phyloP scores from a whole-genome alignment of 345 rosid species.

The Psidium guajava region DNA sequence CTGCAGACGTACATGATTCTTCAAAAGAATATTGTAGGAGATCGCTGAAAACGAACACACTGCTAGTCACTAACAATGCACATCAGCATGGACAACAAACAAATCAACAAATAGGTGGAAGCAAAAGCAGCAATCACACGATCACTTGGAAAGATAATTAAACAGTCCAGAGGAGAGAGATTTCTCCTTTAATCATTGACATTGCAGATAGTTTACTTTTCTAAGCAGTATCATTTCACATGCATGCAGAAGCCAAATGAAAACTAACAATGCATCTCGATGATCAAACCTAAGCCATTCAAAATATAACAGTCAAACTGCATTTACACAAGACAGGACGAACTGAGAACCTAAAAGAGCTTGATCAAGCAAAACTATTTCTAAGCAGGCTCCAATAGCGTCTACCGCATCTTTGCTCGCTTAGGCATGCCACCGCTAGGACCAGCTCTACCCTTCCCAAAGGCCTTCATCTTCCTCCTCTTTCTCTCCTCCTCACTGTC shows the following conservation, averaged over 20 bases:
- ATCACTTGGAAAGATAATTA: background rate
- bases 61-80: background rate
- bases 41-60: background rate
- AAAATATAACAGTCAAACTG: background rate
- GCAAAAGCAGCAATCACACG: background rate
- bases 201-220: background rate
- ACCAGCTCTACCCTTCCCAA: constrained; percentile 63
- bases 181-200: background rate
- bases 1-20: background rate
- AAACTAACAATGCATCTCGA: background rate
- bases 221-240: background rate
- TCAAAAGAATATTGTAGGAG: background rate
- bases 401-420: constrained; percentile 19
- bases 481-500: constrained; percentile 93
- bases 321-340: background rate
- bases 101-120: background rate
- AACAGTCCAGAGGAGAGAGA: background rate
- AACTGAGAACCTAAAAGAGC: background rate
- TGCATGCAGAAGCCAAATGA: background rate
- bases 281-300: background rate
- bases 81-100: background rate
- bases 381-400: background rate
- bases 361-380: background rate
- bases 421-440: constrained; percentile 28
- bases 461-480: constrained; percentile 79